A percentile compares a stretch with the other conserved stretches of the same genome.
phyloP scores from a whole-genome alignment of 768 basidiomycete genomes.

The Mycena latifolia region DNA sequence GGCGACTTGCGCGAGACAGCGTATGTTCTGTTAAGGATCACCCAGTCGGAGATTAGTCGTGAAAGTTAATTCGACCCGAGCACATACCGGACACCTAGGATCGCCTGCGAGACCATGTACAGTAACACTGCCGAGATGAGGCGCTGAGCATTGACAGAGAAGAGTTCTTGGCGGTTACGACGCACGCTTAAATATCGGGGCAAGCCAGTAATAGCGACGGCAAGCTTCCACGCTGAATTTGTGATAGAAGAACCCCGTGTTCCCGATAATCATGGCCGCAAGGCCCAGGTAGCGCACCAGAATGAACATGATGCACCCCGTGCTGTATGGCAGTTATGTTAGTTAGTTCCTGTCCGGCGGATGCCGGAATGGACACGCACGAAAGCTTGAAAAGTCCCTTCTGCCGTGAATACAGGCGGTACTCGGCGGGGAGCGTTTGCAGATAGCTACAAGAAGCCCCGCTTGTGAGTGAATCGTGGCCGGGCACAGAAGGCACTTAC shows the following conservation, averaged over 20 bases:
- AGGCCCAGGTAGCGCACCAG: conserved; percentile 32
- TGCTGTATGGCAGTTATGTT: too few relatives aligned
- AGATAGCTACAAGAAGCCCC: conserved; percentile 11
- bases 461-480: too few relatives aligned
- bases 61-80: background rate
- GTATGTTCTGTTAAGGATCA: conserved; percentile 12
- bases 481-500: background rate
- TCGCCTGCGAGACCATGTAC: conserved; percentile 25
- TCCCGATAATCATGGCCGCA: conserved; percentile 4
- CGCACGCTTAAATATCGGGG: conserved; percentile 31
- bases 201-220: conserved; percentile 15
- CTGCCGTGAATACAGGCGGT: conserved; percentile 21
- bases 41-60: background rate
- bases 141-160: too few relatives aligned
- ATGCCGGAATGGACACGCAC: conserved; percentile 1
- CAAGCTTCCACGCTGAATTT: conserved; percentile 25
- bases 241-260: conserved; percentile 33
- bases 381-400: conserved; percentile 8
- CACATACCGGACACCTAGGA: conserved; percentile 19
- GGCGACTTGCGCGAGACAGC: conserved; percentile 28
- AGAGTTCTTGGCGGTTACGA: too few relatives aligned
- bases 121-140: conserved; percentile 7
- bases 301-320: conserved; percentile 35
- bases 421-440: conserved; percentile 26
- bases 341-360: background rate